Conservation (phyloP, 805 yeast genomes). For the Barnettozyma populi region DNA sequence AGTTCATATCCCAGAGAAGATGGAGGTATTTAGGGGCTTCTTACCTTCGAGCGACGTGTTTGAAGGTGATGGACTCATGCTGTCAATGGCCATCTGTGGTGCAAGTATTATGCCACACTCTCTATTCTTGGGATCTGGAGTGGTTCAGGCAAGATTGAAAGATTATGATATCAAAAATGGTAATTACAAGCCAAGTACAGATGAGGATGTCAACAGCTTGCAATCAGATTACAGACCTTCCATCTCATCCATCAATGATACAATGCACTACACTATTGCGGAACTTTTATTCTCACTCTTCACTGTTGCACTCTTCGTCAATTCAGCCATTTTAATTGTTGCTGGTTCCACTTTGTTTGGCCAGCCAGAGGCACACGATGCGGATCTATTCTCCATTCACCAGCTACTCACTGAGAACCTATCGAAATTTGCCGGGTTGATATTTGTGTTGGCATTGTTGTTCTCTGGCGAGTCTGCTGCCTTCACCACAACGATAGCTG, state of each 20-base stretch:
- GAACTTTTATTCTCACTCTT: conserved; percentile 79
- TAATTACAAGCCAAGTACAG: conserved; percentile 35
- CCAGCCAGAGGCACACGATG: conserved; percentile 48
- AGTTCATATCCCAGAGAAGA: conserved; percentile 48
- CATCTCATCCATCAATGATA: conserved; percentile 71
- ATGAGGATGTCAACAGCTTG: conserved; percentile 23
- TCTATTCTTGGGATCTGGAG: conserved; percentile 79
- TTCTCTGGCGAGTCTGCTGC: conserved; percentile 92
- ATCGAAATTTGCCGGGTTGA: conserved; percentile 73
- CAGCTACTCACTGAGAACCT: conserved; percentile 54
- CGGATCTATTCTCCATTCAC: conserved; percentile 78
- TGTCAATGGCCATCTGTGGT: conserved; percentile 82
- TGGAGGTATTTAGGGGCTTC: conserved; percentile 65
- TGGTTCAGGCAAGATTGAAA: conserved; percentile 79
- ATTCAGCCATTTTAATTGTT: conserved; percentile 82
- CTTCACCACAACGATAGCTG: conserved; percentile 89
- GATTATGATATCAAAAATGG: conserved; percentile 74
- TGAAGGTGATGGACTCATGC: conserved; percentile 62
- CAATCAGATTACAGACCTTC: conserved; percentile 61
- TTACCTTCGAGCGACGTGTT: conserved; percentile 46
- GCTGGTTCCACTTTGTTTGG: conserved; percentile 82
- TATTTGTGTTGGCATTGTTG: conserved; percentile 79
- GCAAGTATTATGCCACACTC: conserved; percentile 97
- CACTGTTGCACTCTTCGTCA: conserved; percentile 87
- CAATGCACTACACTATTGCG: conserved; percentile 75